phyloP scores from a whole-genome alignment of 2,329 filamentous ascomycete species.

The Fusarium citri region DNA sequence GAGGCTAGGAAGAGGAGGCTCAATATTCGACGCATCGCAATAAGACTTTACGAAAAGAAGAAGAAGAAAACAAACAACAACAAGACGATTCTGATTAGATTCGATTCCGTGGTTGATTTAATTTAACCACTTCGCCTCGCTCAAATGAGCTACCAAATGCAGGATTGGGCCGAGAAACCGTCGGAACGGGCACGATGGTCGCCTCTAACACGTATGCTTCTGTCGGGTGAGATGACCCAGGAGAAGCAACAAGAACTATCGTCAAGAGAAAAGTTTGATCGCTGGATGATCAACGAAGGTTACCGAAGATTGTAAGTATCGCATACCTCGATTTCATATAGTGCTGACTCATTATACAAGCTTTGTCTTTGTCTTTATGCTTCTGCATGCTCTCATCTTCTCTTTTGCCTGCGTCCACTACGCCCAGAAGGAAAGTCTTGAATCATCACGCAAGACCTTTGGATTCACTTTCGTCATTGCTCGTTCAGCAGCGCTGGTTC shows the following conservation, averaged over 20 bases:
- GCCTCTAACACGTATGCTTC: conserved; percentile 82
- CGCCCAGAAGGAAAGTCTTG: conserved; percentile 79
- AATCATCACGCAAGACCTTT: conserved; percentile 73
- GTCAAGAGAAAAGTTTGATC: conserved; percentile 78
- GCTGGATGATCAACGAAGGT: conserved; percentile 92
- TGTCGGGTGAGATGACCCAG: conserved; percentile 84
- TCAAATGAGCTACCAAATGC: conserved; percentile 47
- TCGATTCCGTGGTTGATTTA: conserved; percentile 2
- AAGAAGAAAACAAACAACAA: neutral
- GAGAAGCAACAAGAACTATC: conserved; percentile 77
- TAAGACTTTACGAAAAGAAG: neutral
- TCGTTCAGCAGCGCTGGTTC: conserved; percentile 77
- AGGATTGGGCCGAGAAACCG: conserved; percentile 51
- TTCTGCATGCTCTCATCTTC: conserved; percentile 81
- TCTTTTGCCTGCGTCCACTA: conserved; percentile 85
- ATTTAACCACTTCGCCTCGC: neutral
- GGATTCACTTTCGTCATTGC: conserved; percentile 83
- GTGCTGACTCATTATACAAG: conserved; percentile 45
- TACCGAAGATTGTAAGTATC: conserved; percentile 79
- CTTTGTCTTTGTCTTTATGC: conserved; percentile 80
- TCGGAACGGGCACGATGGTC: conserved; percentile 85
- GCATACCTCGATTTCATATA: neutral
- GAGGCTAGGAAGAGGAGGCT: neutral
- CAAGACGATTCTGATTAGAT: neutral
- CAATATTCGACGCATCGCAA: neutral